Conservation (phyloP, 352 stramenopile species). For the Globisporangium spinosum region DNA sequence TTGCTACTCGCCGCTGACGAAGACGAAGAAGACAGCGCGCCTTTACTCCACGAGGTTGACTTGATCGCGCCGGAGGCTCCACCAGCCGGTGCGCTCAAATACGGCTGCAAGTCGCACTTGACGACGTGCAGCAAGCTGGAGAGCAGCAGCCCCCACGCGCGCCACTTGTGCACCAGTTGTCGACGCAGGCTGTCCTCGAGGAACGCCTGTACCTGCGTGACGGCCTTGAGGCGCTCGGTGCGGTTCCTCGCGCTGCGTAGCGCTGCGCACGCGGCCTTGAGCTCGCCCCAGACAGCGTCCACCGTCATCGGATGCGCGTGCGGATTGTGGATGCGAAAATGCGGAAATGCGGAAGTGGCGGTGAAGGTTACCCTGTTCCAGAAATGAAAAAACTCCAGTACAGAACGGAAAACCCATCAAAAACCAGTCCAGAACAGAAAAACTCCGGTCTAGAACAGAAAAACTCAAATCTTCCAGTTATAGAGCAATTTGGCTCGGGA, state of each 20-base stretch:
- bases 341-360: not conserved
- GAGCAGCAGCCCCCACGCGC: constrained; percentile 61
- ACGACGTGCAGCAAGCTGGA: constrained; percentile 45
- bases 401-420: too few relatives aligned
- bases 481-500: too few relatives aligned
- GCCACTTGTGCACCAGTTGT: constrained; percentile 67
- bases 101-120: constrained; percentile 42
- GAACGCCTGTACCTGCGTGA: constrained; percentile 47
- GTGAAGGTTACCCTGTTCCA: too few relatives aligned
- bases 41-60: not conserved
- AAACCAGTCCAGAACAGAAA: too few relatives aligned
- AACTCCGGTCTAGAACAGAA: too few relatives aligned
- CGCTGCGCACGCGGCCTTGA: constrained; percentile 39
- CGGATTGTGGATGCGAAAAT: not conserved
- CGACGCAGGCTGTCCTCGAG: constrained; percentile 45
- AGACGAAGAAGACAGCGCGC: not conserved
- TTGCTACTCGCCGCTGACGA: constrained; percentile 16
- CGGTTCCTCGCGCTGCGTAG: constrained; percentile 39
- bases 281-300: constrained; percentile 42
- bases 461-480: too few relatives aligned
- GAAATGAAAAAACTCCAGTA: too few relatives aligned
- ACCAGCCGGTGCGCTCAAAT: constrained; percentile 20
- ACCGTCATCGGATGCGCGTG: constrained; percentile 1
- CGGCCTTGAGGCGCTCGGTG: constrained; percentile 29
- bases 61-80: not conserved